Evolutionary conservation across 768 basidiomycete species (phyloP), one percentile per base, ranked within the genome.

Genomic region (Trametes cingulata): DNA sequence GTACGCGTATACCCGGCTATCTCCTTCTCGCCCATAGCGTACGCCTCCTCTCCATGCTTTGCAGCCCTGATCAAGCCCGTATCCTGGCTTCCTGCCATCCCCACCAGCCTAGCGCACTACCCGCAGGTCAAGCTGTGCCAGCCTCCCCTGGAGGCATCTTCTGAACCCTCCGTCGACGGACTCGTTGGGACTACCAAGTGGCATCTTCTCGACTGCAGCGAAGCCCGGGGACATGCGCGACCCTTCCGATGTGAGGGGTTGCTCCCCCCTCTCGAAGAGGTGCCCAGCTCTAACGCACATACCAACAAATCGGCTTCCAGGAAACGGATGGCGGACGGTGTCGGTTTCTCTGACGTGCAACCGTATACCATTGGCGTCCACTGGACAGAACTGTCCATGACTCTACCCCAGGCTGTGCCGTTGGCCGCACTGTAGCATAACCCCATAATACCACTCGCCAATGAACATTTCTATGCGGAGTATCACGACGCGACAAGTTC

Each of bases 1-100:
- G 56, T 63, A 19, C 61, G 57, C 52, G 56, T 63, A 20, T 63
- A 54, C 25, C 61, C 61, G 2, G 61, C 61, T 3, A 58, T 29
- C 13, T 52, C 60, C 14, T 61, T 56, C 48, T 58, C 56, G 29
- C 61, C 61, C 29, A 49, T 49, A 9, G 47, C 25, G 29, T 63
- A 54, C 25, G 27, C 61, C 1, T 29, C 45, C 3, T 41, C 27
- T 25, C 35, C 61, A 14, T 63, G 61, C 48, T 63, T 63, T 27
- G 57, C 61, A 8, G 56, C 56, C 0, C 61, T 63, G 22, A 58
- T 63, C 46, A 63, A 63, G 47, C 56, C 52, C 37, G 20, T 63
- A 10, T 35, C 61, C 20, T 55, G 50, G 55, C 47, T 63, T 7
- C 61, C 56, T 25, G 39, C 61, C 36, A 43, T 63, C 14, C 61